A percentile compares a stretch with the other conserved stretches of the same genome.
Evolutionary conservation across 441 rosid species (phyloP).

Genomic region (Capsella rubella): DNA sequence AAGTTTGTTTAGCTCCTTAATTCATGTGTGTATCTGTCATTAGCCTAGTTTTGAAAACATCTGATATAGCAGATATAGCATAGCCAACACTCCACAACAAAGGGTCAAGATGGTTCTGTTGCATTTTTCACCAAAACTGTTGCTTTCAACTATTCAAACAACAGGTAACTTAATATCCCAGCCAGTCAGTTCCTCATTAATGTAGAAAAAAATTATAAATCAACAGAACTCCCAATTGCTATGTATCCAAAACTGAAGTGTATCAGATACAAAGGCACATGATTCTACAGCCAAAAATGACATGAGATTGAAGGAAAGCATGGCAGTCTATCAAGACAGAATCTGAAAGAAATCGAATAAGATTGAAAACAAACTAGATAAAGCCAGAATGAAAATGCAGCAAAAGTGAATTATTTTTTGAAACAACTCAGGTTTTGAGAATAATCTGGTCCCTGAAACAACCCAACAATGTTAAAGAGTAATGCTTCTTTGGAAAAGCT

Average conservation of each 20-base stretch:
- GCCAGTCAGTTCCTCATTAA: constrained; percentile 86
- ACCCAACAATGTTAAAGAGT: not conserved
- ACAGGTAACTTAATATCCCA: constrained; percentile 87
- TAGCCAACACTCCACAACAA: constrained; percentile 86
- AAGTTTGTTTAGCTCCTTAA: constrained; percentile 54
- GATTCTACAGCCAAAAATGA: too few relatives aligned
- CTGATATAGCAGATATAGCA: constrained; percentile 86
- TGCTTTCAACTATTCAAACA: constrained; percentile 86
- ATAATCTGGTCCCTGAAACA: not conserved
- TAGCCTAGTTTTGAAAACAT: constrained; percentile 89
- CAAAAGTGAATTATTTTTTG: not conserved
- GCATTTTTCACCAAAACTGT: constrained; percentile 66
- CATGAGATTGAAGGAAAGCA: not conserved
- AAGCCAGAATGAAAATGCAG: not conserved
- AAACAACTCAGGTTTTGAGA: not conserved
- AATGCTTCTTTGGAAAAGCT: not conserved
- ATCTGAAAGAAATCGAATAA: not conserved
- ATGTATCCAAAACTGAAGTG: too few relatives aligned
- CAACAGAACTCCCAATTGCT: too few relatives aligned
- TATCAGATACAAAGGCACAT: too few relatives aligned
- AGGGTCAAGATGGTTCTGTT: constrained; percentile 73
- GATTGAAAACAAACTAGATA: not conserved
- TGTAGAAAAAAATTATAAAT: constrained; percentile 52
- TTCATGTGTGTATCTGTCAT: constrained; percentile 75
- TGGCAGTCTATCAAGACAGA: not conserved